Evolutionary conservation across 345 rosid genomes (phyloP).

Genomic region (Citrus reticulata): DNA sequence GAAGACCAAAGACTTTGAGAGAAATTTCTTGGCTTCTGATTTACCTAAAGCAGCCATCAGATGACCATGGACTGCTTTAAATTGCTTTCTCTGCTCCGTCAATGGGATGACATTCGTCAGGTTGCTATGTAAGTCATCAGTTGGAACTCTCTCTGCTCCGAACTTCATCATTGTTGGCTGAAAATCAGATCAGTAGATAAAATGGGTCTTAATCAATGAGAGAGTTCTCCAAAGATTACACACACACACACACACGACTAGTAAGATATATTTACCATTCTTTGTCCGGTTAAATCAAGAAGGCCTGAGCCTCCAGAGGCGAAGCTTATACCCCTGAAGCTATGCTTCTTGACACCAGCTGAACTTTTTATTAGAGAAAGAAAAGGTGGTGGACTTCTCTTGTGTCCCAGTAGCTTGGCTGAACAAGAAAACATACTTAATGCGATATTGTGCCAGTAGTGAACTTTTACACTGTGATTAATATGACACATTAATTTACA

Average conservation of each 20-base stretch:
- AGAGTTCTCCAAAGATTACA: neutral
- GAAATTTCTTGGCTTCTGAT: conserved; percentile 16
- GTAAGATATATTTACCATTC: neutral
- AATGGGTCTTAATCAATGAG: neutral
- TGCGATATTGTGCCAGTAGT: neutral
- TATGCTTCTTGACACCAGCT: conserved; percentile 14
- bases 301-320: conserved; percentile 60
- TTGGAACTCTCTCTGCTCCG: neutral
- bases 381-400: conserved; percentile 46
- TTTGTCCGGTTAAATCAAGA: conserved; percentile 32
- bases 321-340: conserved; percentile 43
- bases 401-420: conserved; percentile 41
- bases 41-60: conserved; percentile 21
- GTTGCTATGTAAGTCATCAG: neutral
- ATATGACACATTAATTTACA: too few species aligned
- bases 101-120: conserved; percentile 29
- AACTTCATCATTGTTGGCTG: conserved; percentile 8
- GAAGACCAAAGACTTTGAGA: conserved; percentile 43
- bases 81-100: conserved; percentile 38
- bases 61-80: conserved; percentile 11
- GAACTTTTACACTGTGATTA: neutral
- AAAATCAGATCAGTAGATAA: neutral
- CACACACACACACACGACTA: neutral
- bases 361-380: conserved; percentile 28
- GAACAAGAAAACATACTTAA: conserved; percentile 11